Percentiles rank a stretch among this genome's conserved stretches.
Evolutionary conservation across 768 basidiomycete genomes (phyloP).

Genomic region (Tricholoma terreum): DNA sequence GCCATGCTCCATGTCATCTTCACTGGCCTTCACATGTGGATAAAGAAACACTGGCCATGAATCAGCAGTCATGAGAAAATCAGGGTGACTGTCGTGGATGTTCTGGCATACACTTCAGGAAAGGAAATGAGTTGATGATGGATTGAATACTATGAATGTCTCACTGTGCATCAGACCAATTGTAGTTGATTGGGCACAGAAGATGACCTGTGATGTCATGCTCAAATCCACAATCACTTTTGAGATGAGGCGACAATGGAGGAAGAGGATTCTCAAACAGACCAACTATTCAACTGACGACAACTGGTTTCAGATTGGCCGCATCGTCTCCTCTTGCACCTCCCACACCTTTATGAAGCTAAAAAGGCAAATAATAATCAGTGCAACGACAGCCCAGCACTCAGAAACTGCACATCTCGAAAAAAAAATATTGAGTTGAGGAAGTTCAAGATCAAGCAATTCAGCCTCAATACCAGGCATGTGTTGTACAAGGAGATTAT

Average conservation of each 20-base stretch:
- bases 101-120: not conserved
- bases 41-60: slow-evolving; percentile 20
- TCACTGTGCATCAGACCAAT: slow-evolving; percentile 14
- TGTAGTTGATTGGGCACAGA: slow-evolving; percentile 16
- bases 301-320: not conserved
- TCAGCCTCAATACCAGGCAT: not conserved
- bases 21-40: not conserved
- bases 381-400: too few relatives aligned
- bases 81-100: not conserved
- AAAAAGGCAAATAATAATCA: too few relatives aligned
- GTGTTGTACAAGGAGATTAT: not conserved
- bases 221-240: slow-evolving; percentile 9
- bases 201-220: slow-evolving; percentile 16
- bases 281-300: not conserved
- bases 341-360: not conserved
- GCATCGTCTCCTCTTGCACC: slow-evolving; percentile 1
- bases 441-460: not conserved
- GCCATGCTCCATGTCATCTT: not conserved
- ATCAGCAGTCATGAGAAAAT: slow-evolving; percentile 6
- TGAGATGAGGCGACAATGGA: not conserved
- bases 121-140: too few relatives aligned
- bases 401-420: too few relatives aligned
- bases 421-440: too few relatives aligned
- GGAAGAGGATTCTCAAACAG: not conserved
- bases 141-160: not conserved